Conservation (phyloP, 148 eudicot genomes). For the Chenopodium quinoa region DNA sequence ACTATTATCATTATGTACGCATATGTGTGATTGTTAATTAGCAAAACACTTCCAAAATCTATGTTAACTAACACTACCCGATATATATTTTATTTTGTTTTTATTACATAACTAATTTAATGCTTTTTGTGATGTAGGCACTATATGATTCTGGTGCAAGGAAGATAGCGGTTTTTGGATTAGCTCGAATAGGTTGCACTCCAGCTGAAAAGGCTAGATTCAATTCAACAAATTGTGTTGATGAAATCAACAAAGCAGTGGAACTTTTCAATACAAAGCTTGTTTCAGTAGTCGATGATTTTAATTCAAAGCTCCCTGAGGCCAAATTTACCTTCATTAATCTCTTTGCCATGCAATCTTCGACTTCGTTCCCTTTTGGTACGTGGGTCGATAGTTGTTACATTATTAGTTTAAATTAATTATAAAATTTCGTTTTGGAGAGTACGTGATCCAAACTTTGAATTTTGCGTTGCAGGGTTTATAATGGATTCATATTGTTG, state of each 20-base stretch:
- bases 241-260: constrained; percentile 28
- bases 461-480: background rate
- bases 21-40: too few relatives aligned
- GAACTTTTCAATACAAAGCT: constrained; percentile 42
- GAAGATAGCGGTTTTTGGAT: constrained; percentile 46
- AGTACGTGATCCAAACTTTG: background rate
- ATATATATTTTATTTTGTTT: too few relatives aligned
- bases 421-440: background rate
- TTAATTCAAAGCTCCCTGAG: constrained; percentile 25
- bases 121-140: constrained; percentile 19
- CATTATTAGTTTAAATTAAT: background rate
- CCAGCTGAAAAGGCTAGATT: constrained; percentile 22
- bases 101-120: too few relatives aligned
- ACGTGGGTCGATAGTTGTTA: background rate
- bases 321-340: background rate
- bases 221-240: constrained; percentile 33
- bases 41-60: too few relatives aligned
- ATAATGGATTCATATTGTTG: constrained; percentile 5
- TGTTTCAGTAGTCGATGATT: constrained; percentile 31
- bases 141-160: constrained; percentile 54
- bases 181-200: constrained; percentile 42
- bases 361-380: background rate
- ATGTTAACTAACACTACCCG: too few relatives aligned
- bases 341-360: background rate
- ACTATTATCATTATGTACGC: too few relatives aligned